A percentile compares a stretch with the other conserved stretches of the same genome.
Evolutionary conservation across 2,329 filamentous ascomycete species (phyloP).

Genomic region (Exophiala mesophila): DNA sequence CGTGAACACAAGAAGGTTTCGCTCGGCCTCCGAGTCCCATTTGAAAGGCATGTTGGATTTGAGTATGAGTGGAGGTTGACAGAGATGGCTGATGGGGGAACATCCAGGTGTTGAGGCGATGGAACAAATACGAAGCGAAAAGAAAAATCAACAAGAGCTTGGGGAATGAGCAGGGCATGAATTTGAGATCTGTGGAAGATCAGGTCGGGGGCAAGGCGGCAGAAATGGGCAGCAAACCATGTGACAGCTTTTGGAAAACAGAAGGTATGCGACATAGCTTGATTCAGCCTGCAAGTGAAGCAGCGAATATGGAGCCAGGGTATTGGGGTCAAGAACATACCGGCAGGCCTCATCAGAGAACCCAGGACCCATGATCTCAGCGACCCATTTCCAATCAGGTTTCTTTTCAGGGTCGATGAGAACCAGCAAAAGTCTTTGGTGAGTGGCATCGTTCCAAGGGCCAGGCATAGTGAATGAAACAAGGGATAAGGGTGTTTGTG

Average conservation of each 20-base stretch:
- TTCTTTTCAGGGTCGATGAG: constrained; percentile 19
- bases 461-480: constrained; percentile 1
- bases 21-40: constrained; percentile 20
- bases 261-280: too few species aligned
- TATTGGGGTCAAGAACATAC: constrained; percentile 20
- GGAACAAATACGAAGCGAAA: not conserved
- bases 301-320: too few species aligned
- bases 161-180: not conserved
- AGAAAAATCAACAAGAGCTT: not conserved
- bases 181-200: not conserved
- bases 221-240: constrained; percentile 1
- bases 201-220: not conserved
- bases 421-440: constrained; percentile 21
- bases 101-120: not conserved
- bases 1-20: constrained; percentile 18
- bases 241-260: too few species aligned
- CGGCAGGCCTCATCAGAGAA: constrained; percentile 24
- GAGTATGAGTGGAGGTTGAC: not conserved
- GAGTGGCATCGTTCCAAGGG: constrained; percentile 19
- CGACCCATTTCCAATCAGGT: constrained; percentile 20
- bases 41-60: constrained; percentile 22
- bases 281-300: not conserved
- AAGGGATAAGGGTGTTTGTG: not conserved
- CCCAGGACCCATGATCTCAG: constrained; percentile 18
- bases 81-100: not conserved